Conservation (phyloP, 2,329 filamentous ascomycete species). For the Fusarium irregulare region DNA sequence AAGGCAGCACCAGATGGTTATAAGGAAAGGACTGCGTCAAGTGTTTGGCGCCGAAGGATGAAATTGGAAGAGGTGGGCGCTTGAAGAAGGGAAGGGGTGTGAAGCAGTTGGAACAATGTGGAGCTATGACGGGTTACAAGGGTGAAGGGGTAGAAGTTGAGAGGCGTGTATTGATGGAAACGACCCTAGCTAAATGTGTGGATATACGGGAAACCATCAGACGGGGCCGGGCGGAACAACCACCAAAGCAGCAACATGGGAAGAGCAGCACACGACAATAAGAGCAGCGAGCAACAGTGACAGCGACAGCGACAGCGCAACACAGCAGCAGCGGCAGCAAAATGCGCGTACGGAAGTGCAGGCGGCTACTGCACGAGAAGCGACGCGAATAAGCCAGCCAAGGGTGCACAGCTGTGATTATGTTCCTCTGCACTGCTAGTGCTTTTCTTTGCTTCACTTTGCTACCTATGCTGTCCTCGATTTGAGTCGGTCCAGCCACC, state of each 20-base stretch:
- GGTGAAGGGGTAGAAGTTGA: slow-evolving; percentile 37
- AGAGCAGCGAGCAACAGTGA: slow-evolving; percentile 1
- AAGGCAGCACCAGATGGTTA: slow-evolving; percentile 45
- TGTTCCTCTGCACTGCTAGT: not conserved
- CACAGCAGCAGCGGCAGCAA: slow-evolving; percentile 17
- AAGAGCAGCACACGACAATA: slow-evolving; percentile 18
- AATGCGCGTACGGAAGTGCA: slow-evolving; percentile 37
- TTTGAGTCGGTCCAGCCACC: slow-evolving; percentile 9
- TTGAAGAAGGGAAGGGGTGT: slow-evolving; percentile 44
- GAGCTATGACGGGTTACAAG: slow-evolving; percentile 36
- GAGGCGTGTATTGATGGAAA: slow-evolving; percentile 20
- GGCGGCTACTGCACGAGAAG: slow-evolving; percentile 38
- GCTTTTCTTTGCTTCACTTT: not conserved
- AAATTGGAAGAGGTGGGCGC: slow-evolving; percentile 43
- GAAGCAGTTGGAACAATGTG: slow-evolving; percentile 40
- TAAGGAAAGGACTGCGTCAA: slow-evolving; percentile 45
- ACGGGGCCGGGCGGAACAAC: slow-evolving; percentile 37
- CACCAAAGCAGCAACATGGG: slow-evolving; percentile 29
- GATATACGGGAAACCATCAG: slow-evolving; percentile 40
- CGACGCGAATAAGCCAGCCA: slow-evolving; percentile 23
- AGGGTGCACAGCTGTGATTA: slow-evolving; percentile 24
- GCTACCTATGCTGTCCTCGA: not conserved
- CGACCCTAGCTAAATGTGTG: slow-evolving; percentile 35
- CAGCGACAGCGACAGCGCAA: slow-evolving; percentile 8
- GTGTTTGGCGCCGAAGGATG: slow-evolving; percentile 46